Evolutionary conservation across 1,284 basidiomycete species (phyloP).

Genomic region (Trichosporon coremiiforme): DNA sequence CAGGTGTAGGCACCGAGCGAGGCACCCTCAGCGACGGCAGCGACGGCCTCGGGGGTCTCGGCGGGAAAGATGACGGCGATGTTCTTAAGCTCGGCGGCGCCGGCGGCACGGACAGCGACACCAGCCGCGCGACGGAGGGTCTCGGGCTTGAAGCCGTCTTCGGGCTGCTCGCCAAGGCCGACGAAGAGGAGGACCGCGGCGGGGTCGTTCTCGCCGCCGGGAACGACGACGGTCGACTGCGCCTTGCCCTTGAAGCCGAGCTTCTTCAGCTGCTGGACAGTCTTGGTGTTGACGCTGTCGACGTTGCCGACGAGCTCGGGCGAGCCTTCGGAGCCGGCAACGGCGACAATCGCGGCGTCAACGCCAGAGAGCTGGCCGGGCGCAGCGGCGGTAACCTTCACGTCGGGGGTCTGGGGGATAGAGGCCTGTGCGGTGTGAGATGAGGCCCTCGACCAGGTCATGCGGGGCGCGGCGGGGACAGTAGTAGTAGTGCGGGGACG

Average conservation of each 20-base stretch:
- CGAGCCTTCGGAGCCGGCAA: constrained; percentile 7
- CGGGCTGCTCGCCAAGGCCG: constrained; percentile 26
- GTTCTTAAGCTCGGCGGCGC: constrained; percentile 17
- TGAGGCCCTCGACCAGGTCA: constrained; percentile 13
- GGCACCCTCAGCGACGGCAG: constrained; percentile 30
- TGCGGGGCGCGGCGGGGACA: background rate
- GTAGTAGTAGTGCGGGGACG: background rate
- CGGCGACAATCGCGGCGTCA: constrained; percentile 25
- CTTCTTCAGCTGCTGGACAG: constrained; percentile 24
- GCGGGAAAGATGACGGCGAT: constrained; percentile 26
- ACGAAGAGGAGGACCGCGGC: constrained; percentile 27
- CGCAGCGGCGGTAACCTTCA: constrained; percentile 20
- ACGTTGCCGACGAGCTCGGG: constrained; percentile 18
- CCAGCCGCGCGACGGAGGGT: constrained; percentile 25
- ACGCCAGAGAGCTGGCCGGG: constrained; percentile 4
- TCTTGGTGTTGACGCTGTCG: background rate
- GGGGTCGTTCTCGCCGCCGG: constrained; percentile 22
- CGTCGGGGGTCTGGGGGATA: constrained; percentile 14
- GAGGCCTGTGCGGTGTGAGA: constrained; percentile 24
- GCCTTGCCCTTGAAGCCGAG: constrained; percentile 28
- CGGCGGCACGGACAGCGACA: constrained; percentile 23
- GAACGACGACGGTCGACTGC: constrained; percentile 9
- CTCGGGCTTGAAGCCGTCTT: constrained; percentile 25
- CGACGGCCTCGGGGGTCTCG: constrained; percentile 21
- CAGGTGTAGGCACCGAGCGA: constrained; percentile 31